Evolutionary conservation across 2,329 filamentous ascomycete species (phyloP), one percentile per base, ranked within the genome.

Genomic region (Pseudocercospora musae): DNA sequence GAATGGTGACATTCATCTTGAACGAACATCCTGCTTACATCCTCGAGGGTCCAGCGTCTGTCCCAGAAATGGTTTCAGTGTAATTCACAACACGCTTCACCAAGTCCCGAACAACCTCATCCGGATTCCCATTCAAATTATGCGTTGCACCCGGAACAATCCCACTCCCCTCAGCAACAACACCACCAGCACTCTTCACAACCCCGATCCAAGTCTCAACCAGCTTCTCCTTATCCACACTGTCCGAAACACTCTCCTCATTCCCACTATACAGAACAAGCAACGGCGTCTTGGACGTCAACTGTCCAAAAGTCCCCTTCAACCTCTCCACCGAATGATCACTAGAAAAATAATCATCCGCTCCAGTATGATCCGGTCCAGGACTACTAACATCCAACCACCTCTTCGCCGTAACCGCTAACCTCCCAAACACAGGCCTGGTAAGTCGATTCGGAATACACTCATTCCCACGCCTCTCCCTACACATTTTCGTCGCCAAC

Each of bases 271-370:
- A 85, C 31, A 92, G 72, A 18, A 90, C 85, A 66, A 90, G 77
- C 0, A 91, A 75, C 1, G 86, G 84, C n/a, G 76, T 77, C 11
- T 60, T 69, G 7, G 65, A 61, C 57, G 84, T 78, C 59, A 91
- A 78, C 55, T 78, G 78, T 3, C 87, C 84, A 83, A 94, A 96
- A n/a, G 88, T 88, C 13, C 74, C 74, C 23, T 76, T 71, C 6
- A 92, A 78, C 18, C 81, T 79, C 31, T 84, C 80, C 46, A 85
- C 82, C 0, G 79, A 75, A n/a, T 95, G 78, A 72, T 95, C 90
- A 2, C 86, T 87, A n/a, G 89, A 93, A 78, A 96, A 96, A 72
- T 90, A 91, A 73, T 96, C 93, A 73, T 97, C 93, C 62, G 90
- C 89, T 9, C 88, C 89, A 4, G 86, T 81, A 56, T 80, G 76